Conservation (phyloP, 192 early-diverging fungal genomes). For the Cladochytrium replicatum region DNA sequence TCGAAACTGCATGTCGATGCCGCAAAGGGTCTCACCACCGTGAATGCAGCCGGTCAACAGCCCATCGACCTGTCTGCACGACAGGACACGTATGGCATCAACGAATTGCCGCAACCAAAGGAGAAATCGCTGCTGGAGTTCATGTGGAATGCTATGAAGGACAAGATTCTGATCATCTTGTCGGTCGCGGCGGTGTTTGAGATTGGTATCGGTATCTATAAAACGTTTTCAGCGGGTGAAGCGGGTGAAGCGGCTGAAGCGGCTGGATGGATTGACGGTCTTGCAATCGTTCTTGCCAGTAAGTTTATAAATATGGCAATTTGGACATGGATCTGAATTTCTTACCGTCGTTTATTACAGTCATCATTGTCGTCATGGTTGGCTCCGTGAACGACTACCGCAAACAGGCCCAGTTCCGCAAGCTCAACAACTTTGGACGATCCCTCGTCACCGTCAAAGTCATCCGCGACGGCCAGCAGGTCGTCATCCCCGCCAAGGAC, state of each 20-base stretch:
- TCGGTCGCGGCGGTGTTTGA: constrained; percentile 76
- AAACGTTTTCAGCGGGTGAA: constrained; percentile 59
- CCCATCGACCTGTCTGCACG: not conserved
- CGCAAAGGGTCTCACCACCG: constrained; percentile 18
- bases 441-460: constrained; percentile 33
- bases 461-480: constrained; percentile 61
- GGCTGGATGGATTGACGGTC: constrained; percentile 50
- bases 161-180: constrained; percentile 65
- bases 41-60: no score
- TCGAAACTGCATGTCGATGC: constrained; percentile 21
- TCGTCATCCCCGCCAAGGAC: constrained; percentile 66
- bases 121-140: constrained; percentile 23
- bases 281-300: constrained; percentile 68
- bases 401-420: constrained; percentile 45
- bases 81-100: constrained; percentile 22
- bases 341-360: constrained; percentile 23
- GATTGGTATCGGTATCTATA: constrained; percentile 78
- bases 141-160: constrained; percentile 33
- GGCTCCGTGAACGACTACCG: constrained; percentile 69
- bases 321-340: constrained; percentile 4
- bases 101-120: constrained; percentile 27
- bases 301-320: constrained; percentile 18
- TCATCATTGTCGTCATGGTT: constrained; percentile 82
- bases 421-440: constrained; percentile 31
- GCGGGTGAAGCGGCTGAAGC: constrained; percentile 59